These are phyloP conservation scores for Vitrella brassicaformis DNA, from an alignment of 73 alveolate species.

Conservation along the genomic window DNA sequence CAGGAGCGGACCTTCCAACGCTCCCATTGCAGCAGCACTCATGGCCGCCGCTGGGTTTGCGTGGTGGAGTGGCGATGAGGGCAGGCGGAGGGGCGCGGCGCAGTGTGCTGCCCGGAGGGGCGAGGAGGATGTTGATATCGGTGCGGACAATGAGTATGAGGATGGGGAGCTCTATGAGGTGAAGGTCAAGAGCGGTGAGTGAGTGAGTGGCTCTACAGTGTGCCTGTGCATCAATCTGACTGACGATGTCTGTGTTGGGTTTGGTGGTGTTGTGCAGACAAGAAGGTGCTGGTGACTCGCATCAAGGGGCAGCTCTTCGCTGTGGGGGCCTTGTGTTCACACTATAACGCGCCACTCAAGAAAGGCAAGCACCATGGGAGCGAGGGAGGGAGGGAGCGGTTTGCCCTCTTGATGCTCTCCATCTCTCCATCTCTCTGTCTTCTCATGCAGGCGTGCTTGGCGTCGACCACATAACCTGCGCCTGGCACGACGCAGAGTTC, in stretches of 20 bases:
- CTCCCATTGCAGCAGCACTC: too few relatives aligned
- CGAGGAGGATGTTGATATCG: not conserved
- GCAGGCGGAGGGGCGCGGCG: too few relatives aligned
- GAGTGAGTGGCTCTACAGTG: not conserved
- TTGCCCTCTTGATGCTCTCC: too few relatives aligned
- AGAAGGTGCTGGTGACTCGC: conserved; percentile 37
- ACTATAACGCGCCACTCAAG: conserved; percentile 70
- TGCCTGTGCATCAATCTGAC: too few relatives aligned
- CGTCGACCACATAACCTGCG: not conserved
- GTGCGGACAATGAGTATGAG: not conserved
- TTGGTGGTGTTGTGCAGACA: too few relatives aligned
- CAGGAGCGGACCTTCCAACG: too few relatives aligned
- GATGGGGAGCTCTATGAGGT: not conserved
- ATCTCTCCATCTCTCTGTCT: too few relatives aligned
- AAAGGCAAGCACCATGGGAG: conserved; percentile 59
- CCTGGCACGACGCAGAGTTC: not conserved
- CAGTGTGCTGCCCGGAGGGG: too few relatives aligned
- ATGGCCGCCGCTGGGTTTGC: too few relatives aligned
- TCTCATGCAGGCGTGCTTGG: too few relatives aligned
- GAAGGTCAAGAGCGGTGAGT: not conserved
- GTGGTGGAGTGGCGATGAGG: too few relatives aligned
- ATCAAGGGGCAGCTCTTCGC: conserved; percentile 41
- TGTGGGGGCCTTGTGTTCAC: conserved; percentile 60
- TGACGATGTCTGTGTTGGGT: too few relatives aligned
- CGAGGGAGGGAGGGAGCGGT: not conserved